Percentiles rank a stretch among this genome's conserved stretches.
phyloP scores from a whole-genome alignment of 192 early-diverging fungal genomes.

The Entrophospora sp. region DNA sequence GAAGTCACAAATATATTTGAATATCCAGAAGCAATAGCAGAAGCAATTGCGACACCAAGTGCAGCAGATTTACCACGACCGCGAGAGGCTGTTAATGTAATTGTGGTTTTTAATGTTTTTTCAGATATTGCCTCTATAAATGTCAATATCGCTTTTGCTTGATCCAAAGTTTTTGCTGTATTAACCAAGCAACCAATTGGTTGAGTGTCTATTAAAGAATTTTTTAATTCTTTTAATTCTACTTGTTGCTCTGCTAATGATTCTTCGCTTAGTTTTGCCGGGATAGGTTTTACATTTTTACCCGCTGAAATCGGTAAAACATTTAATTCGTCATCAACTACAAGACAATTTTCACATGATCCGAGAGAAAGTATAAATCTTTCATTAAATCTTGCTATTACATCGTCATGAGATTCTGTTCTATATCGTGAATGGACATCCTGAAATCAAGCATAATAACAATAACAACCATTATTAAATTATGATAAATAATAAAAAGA shows the following conservation, averaged over 20 bases:
- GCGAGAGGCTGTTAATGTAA: constrained; percentile 88
- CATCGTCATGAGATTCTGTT: constrained; percentile 88
- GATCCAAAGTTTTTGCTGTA: constrained; percentile 80
- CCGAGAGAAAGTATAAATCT: constrained; percentile 92
- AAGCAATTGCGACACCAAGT: constrained; percentile 87
- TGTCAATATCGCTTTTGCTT: constrained; percentile 93
- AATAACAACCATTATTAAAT: not conserved
- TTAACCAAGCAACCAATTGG: constrained; percentile 82
- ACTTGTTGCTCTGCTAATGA: constrained; percentile 33
- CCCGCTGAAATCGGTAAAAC: constrained; percentile 89
- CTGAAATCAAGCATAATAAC: constrained; percentile 22
- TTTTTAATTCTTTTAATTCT: constrained; percentile 77
- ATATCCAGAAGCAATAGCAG: constrained; percentile 96
- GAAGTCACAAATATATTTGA: constrained; percentile 99
- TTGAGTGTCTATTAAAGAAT: constrained; percentile 82
- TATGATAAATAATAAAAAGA: not conserved
- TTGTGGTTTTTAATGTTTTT: constrained; percentile 85
- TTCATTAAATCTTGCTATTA: constrained; percentile 95
- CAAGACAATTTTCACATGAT: constrained; percentile 77
- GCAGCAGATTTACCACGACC: constrained; percentile 98
- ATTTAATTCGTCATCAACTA: constrained; percentile 97
- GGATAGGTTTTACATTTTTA: constrained; percentile 86
- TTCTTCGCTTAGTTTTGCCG: constrained; percentile 45
- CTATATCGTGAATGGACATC: constrained; percentile 95
- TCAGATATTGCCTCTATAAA: constrained; percentile 95